phyloP scores from a whole-genome alignment of 768 basidiomycete species.

The Calocybe gangraenosa region DNA sequence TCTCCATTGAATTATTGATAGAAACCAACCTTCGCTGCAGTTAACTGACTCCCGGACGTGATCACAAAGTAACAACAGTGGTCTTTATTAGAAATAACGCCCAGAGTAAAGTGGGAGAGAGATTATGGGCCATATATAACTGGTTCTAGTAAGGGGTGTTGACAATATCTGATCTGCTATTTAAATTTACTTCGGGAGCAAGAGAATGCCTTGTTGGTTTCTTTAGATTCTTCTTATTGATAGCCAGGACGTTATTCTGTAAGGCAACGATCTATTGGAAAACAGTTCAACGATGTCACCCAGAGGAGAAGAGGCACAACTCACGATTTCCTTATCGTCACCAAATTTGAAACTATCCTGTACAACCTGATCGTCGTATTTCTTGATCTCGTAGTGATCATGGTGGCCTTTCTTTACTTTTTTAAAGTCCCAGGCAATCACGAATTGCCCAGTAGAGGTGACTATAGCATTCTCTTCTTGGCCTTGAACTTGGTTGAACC shows the following conservation, averaged over 20 bases:
- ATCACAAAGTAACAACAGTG: constrained; percentile 10
- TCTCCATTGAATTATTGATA: too few relatives aligned
- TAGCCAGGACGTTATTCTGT: constrained; percentile 87
- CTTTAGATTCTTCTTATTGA: constrained; percentile 91
- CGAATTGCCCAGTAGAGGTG: constrained; percentile 87
- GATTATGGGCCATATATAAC: constrained; percentile 4
- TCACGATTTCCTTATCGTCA: constrained; percentile 88
- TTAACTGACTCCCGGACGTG: too few relatives aligned
- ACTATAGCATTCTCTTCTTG: constrained; percentile 93
- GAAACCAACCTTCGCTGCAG: too few relatives aligned
- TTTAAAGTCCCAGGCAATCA: constrained; percentile 96
- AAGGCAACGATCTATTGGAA: constrained; percentile 83
- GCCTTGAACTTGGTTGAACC: constrained; percentile 89
- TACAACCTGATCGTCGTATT: constrained; percentile 90
- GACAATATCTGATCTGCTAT: constrained; percentile 62
- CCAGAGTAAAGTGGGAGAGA: constrained; percentile 3
- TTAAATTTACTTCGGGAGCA: constrained; percentile 35
- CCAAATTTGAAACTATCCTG: constrained; percentile 99
- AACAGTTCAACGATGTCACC: constrained; percentile 8
- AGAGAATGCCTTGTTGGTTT: constrained; percentile 77
- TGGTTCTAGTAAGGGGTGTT: constrained; percentile 52
- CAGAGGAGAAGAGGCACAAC: constrained; percentile 5
- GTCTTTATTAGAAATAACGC: not conserved
- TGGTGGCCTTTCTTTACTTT: constrained; percentile 91
- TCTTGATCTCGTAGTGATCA: constrained; percentile 95